Percentiles rank a stretch among this genome's conserved stretches.
These are phyloP conservation scores for Aspergillus eucalypticola DNA, from an alignment of 2,329 filamentous ascomycete species.

Conservation along the genomic window DNA sequence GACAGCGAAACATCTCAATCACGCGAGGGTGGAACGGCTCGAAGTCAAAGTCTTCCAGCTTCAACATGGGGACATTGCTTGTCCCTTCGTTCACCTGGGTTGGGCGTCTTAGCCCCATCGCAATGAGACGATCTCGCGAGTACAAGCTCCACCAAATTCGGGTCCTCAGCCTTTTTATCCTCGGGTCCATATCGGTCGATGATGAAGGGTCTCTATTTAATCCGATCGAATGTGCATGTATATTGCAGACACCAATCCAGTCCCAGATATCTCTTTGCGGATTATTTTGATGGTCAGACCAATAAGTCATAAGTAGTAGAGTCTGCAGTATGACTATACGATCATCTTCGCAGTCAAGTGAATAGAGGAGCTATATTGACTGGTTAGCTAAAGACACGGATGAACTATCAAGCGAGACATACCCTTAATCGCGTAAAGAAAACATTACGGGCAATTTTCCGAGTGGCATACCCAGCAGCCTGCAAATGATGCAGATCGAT, in stretches of 20 bases:
- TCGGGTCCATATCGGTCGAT: slow-evolving; percentile 18
- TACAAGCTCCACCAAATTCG: slow-evolving; percentile 94
- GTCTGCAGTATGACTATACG: slow-evolving; percentile 81
- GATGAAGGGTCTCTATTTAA: slow-evolving; percentile 22
- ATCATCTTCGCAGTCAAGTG: slow-evolving; percentile 87
- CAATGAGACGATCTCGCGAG: slow-evolving; percentile 85
- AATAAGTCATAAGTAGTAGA: slow-evolving; percentile 85
- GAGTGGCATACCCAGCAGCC: slow-evolving; percentile 70
- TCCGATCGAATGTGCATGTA: slow-evolving; percentile 27
- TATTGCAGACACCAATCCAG: slow-evolving; percentile 28
- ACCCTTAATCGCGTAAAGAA: slow-evolving; percentile 84
- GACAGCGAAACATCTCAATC: slow-evolving; percentile 64
- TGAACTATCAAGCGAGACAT: slow-evolving; percentile 14
- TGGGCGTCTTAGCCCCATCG: slow-evolving; percentile 83
- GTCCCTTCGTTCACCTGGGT: slow-evolving; percentile 87
- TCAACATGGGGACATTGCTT: slow-evolving; percentile 86
- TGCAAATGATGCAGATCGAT: slow-evolving; percentile 73
- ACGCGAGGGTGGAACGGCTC: slow-evolving; percentile 65
- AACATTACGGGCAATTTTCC: slow-evolving; percentile 76
- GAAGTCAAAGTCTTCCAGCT: slow-evolving; percentile 76
- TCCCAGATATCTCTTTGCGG: slow-evolving; percentile 66
- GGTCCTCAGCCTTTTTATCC: slow-evolving; percentile 67
- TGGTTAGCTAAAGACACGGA: slow-evolving; percentile 1
- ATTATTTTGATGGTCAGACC: slow-evolving; percentile 89
- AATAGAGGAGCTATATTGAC: slow-evolving; percentile 70